Conservation (phyloP, 345 rosid genomes). For the Sisymbrium irio region DNA sequence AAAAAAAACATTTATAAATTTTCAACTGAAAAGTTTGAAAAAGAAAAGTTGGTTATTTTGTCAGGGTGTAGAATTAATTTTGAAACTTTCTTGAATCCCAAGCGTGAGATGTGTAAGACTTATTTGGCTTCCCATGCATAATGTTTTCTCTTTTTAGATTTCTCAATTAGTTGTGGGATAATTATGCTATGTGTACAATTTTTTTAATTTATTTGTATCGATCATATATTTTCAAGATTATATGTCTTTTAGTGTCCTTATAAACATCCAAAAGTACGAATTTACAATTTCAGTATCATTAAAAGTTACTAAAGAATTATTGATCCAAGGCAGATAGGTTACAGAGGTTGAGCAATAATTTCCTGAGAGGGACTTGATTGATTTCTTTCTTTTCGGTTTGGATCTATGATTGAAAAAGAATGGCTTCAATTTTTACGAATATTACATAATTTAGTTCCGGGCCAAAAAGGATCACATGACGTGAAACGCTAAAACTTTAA, state of each 20-base stretch:
- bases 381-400: background rate
- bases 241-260: background rate
- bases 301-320: background rate
- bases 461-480: background rate
- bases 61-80: conserved; percentile 19
- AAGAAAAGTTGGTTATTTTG: conserved; percentile 5
- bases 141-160: background rate
- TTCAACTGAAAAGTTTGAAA: background rate
- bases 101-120: conserved; percentile 31
- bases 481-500: background rate
- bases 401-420: background rate
- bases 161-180: background rate
- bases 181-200: background rate
- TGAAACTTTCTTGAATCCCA: conserved; percentile 31
- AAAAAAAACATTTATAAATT: background rate
- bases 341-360: background rate
- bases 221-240: background rate
- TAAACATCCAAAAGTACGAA: background rate
- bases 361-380: conserved; percentile 1
- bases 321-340: background rate
- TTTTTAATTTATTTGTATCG: background rate
- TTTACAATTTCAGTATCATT: background rate
- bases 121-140: conserved; percentile 28
- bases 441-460: background rate
- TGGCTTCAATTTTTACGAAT: background rate